Evolutionary conservation across 164 flowering plant species (phyloP).

Genomic region (Piper betle): DNA sequence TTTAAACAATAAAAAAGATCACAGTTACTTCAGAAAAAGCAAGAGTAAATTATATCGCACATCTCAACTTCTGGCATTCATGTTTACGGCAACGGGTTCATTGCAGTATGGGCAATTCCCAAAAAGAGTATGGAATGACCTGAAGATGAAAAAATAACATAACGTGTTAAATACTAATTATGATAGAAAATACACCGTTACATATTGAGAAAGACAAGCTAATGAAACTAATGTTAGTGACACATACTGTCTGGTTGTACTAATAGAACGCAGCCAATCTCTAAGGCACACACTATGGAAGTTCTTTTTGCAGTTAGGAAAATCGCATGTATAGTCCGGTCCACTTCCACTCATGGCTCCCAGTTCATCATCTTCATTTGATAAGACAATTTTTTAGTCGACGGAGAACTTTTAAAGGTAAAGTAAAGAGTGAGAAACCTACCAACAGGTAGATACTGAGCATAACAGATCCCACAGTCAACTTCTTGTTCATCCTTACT

Average conservation of each 20-base stretch:
- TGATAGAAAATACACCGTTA: not conserved
- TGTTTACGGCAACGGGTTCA: slow-evolving; percentile 66
- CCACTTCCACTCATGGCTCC: slow-evolving; percentile 56
- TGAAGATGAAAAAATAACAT: slow-evolving; percentile 15
- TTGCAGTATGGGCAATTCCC: slow-evolving; percentile 88
- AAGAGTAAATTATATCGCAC: too few species aligned
- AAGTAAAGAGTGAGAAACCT: slow-evolving; percentile 3
- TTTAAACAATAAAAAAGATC: too few species aligned
- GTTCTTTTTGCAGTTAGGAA: slow-evolving; percentile 45
- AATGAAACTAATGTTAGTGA: not conserved
- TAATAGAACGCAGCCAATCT: slow-evolving; percentile 80
- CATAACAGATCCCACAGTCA: slow-evolving; percentile 92
- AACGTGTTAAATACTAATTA: not conserved
- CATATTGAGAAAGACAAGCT: not conserved
- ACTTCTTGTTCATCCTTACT: slow-evolving; percentile 27
- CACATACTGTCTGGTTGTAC: slow-evolving; percentile 82
- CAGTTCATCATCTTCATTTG: slow-evolving; percentile 53
- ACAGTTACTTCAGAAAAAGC: too few species aligned
- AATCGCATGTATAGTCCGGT: slow-evolving; percentile 70
- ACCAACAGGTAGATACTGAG: slow-evolving; percentile 70
- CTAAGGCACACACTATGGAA: slow-evolving; percentile 71
- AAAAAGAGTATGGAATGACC: slow-evolving; percentile 72
- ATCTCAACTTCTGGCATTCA: slow-evolving; percentile 18
- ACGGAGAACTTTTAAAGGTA: not conserved
- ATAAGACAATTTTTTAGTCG: not conserved